phyloP scores from a whole-genome alignment of 2,329 filamentous ascomycete genomes.

The Colletotrichum horii region DNA sequence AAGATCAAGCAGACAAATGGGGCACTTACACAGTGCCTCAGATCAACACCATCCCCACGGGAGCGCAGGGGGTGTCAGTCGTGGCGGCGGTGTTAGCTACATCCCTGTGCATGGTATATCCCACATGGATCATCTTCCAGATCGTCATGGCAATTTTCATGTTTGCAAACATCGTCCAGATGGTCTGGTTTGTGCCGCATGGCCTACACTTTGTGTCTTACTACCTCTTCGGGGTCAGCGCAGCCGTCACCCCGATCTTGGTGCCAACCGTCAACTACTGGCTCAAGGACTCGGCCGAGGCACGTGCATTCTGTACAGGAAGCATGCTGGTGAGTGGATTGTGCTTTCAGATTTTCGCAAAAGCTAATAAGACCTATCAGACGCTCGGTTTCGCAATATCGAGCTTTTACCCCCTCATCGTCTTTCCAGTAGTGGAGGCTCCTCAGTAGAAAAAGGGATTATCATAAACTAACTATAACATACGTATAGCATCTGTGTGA shows the following conservation, averaged over 20 bases:
- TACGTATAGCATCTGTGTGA: too few species aligned
- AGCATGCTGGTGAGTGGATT: conserved; percentile 22
- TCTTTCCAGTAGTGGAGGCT: conserved; percentile 24
- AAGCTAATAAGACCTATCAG: not conserved
- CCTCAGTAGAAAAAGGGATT: conserved; percentile 27
- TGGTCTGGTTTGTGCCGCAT: conserved; percentile 24
- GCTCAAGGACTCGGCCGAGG: conserved; percentile 28
- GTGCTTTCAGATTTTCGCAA: not conserved
- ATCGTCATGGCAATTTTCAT: conserved; percentile 25
- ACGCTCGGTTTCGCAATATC: conserved; percentile 25
- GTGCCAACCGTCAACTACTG: conserved; percentile 28
- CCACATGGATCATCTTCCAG: conserved; percentile 33
- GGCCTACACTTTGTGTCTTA: conserved; percentile 23
- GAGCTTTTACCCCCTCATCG: conserved; percentile 23
- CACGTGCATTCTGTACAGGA: conserved; percentile 25
- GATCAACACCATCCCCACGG: conserved; percentile 27
- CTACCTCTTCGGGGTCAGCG: conserved; percentile 27
- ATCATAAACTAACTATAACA: too few species aligned
- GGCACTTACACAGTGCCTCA: conserved; percentile 24
- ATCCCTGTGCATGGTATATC: conserved; percentile 36
- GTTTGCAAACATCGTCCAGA: conserved; percentile 24
- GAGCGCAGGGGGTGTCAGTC: conserved; percentile 30
- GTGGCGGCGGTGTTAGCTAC: conserved; percentile 30
- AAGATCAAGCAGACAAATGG: conserved; percentile 17
- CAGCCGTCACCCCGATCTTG: conserved; percentile 28